Evolutionary conservation across 495 filamentous ascomycete species (phyloP).

Genomic region (Aspergillus sparsus): DNA sequence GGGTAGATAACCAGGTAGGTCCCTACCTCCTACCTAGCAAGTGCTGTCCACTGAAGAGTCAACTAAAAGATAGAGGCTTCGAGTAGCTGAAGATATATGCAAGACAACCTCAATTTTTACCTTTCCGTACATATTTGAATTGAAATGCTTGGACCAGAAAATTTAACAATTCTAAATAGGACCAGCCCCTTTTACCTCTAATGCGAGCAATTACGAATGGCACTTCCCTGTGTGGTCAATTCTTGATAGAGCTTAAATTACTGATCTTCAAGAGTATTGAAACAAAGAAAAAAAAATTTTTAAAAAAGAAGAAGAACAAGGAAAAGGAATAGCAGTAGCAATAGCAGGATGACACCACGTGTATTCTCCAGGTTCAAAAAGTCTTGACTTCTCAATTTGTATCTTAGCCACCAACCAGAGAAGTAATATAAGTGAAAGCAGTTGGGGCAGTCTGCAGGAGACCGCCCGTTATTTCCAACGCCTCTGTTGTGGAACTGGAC

Average conservation of each 20-base stretch:
- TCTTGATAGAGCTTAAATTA: too few relatives aligned
- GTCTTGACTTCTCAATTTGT: conserved; percentile 4
- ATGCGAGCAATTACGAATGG: too few relatives aligned
- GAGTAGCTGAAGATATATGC: conserved; percentile 13
- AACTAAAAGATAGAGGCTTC: not conserved
- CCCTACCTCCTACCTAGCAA: not conserved
- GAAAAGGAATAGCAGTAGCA: conserved; percentile 3
- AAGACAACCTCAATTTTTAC: conserved; percentile 6
- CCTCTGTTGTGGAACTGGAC: conserved; percentile 43
- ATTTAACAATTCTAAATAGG: conserved; percentile 23
- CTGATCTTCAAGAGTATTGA: too few relatives aligned
- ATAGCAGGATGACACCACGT: conserved; percentile 25
- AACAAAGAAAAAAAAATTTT: too few relatives aligned
- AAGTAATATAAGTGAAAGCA: not conserved
- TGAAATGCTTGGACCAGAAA: conserved; percentile 19
- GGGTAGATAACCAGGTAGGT: not conserved
- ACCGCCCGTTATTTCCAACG: conserved; percentile 42
- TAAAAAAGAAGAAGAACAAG: too few relatives aligned
- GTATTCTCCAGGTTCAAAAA: conserved; percentile 20
- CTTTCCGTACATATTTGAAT: conserved; percentile 13
- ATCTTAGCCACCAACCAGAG: conserved; percentile 4
- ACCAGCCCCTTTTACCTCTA: conserved; percentile 20
- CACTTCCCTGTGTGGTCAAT: too few relatives aligned
- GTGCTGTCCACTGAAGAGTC: not conserved
- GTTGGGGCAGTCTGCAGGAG: conserved; percentile 38